Percentiles rank a stretch among this genome's conserved stretches.
phyloP scores from a whole-genome alignment of 257 asterid genomes.

The Eucommia ulmoides region DNA sequence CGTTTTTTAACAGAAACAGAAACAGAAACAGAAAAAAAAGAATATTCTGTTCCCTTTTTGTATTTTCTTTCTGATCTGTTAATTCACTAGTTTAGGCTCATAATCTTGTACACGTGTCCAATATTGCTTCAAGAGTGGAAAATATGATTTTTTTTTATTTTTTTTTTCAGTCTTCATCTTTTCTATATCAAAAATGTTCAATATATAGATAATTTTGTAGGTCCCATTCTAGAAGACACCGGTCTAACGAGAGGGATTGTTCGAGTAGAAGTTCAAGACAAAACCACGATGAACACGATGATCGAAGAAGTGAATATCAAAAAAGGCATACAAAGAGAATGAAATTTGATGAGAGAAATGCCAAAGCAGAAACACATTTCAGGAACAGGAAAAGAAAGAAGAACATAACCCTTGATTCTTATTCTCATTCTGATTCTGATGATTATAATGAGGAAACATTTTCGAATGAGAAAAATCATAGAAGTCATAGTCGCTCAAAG shows the following conservation, averaged over 20 bases:
- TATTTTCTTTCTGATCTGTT: not conserved
- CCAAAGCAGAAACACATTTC: constrained; percentile 6
- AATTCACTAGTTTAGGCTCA: too few relatives aligned
- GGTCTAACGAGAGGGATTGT: constrained; percentile 31
- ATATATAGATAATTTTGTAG: constrained; percentile 18
- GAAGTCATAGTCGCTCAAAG: too few relatives aligned
- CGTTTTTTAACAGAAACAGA: too few relatives aligned
- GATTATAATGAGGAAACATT: constrained; percentile 16
- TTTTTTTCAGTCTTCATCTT: not conserved
- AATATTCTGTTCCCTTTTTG: not conserved
- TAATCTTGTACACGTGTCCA: too few relatives aligned
- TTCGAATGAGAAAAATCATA: constrained; percentile 8
- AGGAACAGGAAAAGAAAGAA: too few relatives aligned
- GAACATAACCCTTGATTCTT: too few relatives aligned
- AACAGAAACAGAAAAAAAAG: too few relatives aligned
- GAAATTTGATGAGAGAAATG: too few relatives aligned
- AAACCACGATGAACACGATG: constrained; percentile 10
- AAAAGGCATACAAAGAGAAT: too few relatives aligned
- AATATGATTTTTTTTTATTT: not conserved
- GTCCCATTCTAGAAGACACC: constrained; percentile 29
- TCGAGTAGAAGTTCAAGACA: constrained; percentile 34
- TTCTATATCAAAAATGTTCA: not conserved
- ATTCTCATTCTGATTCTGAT: too few relatives aligned
- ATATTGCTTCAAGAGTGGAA: not conserved
- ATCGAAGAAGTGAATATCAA: constrained; percentile 13